A percentile compares a stretch with the other conserved stretches of the same genome.
Evolutionary conservation across 139 green algal species (phyloP).

Genomic region (Haematococcus lacustris): DNA sequence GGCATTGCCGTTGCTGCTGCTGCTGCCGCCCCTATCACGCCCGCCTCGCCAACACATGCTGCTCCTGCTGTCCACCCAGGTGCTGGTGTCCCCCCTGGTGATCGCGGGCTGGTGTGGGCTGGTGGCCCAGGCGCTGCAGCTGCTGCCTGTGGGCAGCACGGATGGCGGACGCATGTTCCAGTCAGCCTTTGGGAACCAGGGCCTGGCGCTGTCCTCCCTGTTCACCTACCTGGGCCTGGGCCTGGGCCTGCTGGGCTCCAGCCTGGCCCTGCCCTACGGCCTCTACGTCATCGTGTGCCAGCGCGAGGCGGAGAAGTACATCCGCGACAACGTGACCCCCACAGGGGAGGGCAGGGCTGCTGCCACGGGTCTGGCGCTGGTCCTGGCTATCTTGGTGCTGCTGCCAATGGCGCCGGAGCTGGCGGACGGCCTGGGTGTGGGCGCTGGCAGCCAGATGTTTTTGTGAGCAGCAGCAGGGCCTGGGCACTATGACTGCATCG

Average conservation of each 20-base stretch:
- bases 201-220: constrained; percentile 64
- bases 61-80: not conserved
- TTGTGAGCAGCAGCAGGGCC: constrained; percentile 1
- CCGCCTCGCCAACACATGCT: too few species aligned
- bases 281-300: constrained; percentile 84
- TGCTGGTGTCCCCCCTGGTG: constrained; percentile 32
- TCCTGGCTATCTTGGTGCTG: constrained; percentile 62
- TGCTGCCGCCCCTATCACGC: too few species aligned
- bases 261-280: constrained; percentile 72
- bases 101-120: constrained; percentile 81
- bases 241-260: constrained; percentile 14
- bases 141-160: not conserved
- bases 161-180: constrained; percentile 9
- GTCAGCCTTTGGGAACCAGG: constrained; percentile 40
- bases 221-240: constrained; percentile 50
- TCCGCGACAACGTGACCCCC: constrained; percentile 48
- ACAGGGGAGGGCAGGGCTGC: constrained; percentile 24
- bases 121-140: constrained; percentile 30
- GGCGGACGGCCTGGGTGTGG: constrained; percentile 18
- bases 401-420: constrained; percentile 60
- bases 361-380: constrained; percentile 36
- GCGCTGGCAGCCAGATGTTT: constrained; percentile 1
- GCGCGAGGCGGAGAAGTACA: constrained; percentile 50
- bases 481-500: too few species aligned
- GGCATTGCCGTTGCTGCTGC: too few species aligned